These are phyloP conservation scores for Pseudogymnoascus sp. DNA, from an alignment of 2,329 filamentous ascomycete species.

Conservation along the genomic window DNA sequence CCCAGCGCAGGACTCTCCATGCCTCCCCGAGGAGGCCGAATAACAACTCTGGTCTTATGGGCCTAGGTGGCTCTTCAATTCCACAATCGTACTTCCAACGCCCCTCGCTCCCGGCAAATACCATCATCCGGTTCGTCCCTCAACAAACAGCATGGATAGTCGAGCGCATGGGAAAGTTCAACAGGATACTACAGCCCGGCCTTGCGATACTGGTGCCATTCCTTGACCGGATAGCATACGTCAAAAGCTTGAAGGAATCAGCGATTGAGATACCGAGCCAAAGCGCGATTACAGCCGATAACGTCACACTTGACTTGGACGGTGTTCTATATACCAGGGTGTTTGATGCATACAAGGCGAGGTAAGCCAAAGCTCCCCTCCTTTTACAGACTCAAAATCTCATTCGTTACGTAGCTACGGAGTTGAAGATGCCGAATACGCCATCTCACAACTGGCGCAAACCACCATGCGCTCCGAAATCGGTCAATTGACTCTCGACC, in stretches of 20 bases:
- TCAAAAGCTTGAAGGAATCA: conserved; percentile 92
- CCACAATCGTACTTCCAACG: conserved; percentile 76
- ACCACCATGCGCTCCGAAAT: conserved; percentile 99
- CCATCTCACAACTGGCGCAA: conserved; percentile 94
- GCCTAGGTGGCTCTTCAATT: conserved; percentile 31
- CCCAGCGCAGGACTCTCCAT: conserved; percentile 25
- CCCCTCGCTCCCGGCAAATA: conserved; percentile 77
- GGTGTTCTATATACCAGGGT: conserved; percentile 93
- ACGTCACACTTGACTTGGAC: conserved; percentile 93
- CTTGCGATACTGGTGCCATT: conserved; percentile 84
- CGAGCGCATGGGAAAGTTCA: conserved; percentile 98
- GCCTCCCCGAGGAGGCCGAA: conserved; percentile 18
- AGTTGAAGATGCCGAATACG: conserved; percentile 97
- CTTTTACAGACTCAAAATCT: background rate
- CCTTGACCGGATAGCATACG: conserved; percentile 92
- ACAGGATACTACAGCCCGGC: conserved; percentile 85
- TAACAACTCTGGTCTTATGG: conserved; percentile 24
- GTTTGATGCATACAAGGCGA: conserved; percentile 97
- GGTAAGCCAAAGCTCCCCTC: conserved; percentile 44
- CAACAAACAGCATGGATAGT: conserved; percentile 99
- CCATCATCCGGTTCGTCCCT: conserved; percentile 92
- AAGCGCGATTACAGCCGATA: conserved; percentile 96
- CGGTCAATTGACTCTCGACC: conserved; percentile 89
- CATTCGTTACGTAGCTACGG: conserved; percentile 61
- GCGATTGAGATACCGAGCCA: conserved; percentile 97